A percentile compares a stretch with the other conserved stretches of the same genome.
These are phyloP conservation scores for Macroventuria anomochaeta DNA, from an alignment of 2,329 filamentous ascomycete species.

Conservation along the genomic window DNA sequence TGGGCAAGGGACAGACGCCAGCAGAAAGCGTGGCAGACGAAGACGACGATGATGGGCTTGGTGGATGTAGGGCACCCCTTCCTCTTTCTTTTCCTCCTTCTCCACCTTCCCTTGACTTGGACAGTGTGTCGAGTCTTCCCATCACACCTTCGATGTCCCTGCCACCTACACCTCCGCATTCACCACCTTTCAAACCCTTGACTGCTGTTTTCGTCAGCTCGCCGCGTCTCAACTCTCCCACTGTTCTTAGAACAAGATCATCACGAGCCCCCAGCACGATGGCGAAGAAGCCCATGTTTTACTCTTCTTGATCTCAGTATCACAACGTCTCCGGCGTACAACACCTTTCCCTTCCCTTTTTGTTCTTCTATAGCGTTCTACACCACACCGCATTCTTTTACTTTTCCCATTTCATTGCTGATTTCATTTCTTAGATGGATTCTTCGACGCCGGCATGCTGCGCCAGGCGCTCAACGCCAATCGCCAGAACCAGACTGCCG, in stretches of 20 bases:
- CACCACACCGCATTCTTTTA: background rate
- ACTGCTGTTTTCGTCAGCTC: slow-evolving; percentile 42
- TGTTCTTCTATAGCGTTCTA: no score
- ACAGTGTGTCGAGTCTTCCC: slow-evolving; percentile 26
- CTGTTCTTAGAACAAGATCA: slow-evolving; percentile 27
- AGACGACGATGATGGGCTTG: slow-evolving; percentile 87
- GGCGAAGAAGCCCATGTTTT: slow-evolving; percentile 8
- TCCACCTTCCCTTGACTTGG: slow-evolving; percentile 22
- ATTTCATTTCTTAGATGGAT: slow-evolving; percentile 72
- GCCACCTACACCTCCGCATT: slow-evolving; percentile 45
- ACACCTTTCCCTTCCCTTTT: slow-evolving; percentile 6
- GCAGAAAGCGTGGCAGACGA: slow-evolving; percentile 73
- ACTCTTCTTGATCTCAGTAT: slow-evolving; percentile 1
- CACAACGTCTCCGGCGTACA: slow-evolving; percentile 4
- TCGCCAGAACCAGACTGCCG: slow-evolving; percentile 58
- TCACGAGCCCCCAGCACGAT: slow-evolving; percentile 18
- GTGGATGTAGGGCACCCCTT: slow-evolving; percentile 73
- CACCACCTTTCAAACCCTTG: slow-evolving; percentile 44
- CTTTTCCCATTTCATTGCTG: slow-evolving; percentile 26
- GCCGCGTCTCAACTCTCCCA: slow-evolving; percentile 17
- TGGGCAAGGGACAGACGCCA: slow-evolving; percentile 57
- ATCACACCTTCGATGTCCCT: slow-evolving; percentile 7
- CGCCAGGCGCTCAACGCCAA: slow-evolving; percentile 83
- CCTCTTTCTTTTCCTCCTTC: slow-evolving; percentile 33
- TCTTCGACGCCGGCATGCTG: slow-evolving; percentile 97